Conservation (phyloP, 495 filamentous ascomycete genomes). For the Neurospora sp. region DNA sequence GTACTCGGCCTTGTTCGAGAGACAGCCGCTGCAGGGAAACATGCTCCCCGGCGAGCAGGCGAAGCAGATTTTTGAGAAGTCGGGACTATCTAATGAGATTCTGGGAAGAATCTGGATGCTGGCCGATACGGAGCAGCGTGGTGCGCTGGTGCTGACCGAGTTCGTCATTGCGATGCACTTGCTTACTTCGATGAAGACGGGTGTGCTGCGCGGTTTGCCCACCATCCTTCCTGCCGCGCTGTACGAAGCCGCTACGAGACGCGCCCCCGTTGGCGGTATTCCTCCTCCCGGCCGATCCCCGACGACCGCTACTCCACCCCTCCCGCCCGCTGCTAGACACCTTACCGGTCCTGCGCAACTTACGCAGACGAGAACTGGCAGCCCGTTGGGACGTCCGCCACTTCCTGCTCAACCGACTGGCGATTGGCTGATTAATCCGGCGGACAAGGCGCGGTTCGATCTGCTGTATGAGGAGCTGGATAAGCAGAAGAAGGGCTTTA, state of each 20-base stretch:
- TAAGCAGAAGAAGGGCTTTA: constrained; percentile 64
- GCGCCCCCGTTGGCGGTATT: constrained; percentile 42
- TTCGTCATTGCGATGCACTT: constrained; percentile 99
- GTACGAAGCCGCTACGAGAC: constrained; percentile 81
- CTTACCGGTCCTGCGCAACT: constrained; percentile 30
- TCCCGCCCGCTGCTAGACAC: constrained; percentile 37
- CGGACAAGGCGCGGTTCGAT: constrained; percentile 83
- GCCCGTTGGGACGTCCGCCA: constrained; percentile 56
- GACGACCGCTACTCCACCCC: constrained; percentile 20
- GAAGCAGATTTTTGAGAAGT: constrained; percentile 90
- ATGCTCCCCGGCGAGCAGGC: constrained; percentile 83
- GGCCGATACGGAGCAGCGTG: constrained; percentile 84
- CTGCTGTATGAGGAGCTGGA: constrained; percentile 74
- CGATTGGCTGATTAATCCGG: constrained; percentile 73
- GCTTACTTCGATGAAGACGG: constrained; percentile 78
- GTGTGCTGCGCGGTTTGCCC: constrained; percentile 68
- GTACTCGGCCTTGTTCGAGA: constrained; percentile 78
- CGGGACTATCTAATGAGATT: constrained; percentile 78
- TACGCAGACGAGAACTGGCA: constrained; percentile 48
- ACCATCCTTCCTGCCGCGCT: constrained; percentile 73
- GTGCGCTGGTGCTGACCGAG: constrained; percentile 77
- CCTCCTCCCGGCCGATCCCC: constrained; percentile 23
- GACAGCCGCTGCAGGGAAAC: constrained; percentile 62
- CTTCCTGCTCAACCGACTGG: constrained; percentile 54
- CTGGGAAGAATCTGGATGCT: constrained; percentile 92